These are phyloP conservation scores for Hirschfeldia incana DNA, from an alignment of 345 rosid genomes.

Conservation along the genomic window DNA sequence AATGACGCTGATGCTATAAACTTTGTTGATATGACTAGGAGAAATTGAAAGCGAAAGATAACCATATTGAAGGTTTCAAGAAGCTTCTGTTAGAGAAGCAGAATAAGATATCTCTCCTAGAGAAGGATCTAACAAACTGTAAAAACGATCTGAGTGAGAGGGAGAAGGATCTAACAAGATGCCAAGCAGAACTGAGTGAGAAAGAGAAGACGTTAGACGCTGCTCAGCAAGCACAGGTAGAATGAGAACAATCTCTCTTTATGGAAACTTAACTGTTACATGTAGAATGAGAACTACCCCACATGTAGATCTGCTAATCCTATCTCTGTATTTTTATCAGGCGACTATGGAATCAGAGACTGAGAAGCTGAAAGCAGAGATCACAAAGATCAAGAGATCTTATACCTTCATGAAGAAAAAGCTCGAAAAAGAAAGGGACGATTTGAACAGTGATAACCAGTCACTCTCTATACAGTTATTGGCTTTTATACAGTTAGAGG, in stretches of 20 bases:
- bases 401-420: conserved; percentile 27
- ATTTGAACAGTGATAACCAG: conserved; percentile 64
- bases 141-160: conserved; percentile 59
- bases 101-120: conserved; percentile 58
- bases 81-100: conserved; percentile 53
- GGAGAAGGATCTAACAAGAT: conserved; percentile 69
- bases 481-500: conserved; percentile 51
- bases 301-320: conserved; percentile 19
- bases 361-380: conserved; percentile 59
- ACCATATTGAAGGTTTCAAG: conserved; percentile 58
- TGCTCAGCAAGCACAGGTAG: conserved; percentile 66
- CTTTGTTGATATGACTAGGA: conserved; percentile 47
- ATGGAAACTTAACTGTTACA: not conserved
- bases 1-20: not conserved
- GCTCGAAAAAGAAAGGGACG: conserved; percentile 70
- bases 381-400: conserved; percentile 5
- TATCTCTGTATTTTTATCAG: conserved; percentile 37
- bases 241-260: too few species aligned
- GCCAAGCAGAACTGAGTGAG: conserved; percentile 60
- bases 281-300: not conserved
- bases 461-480: conserved; percentile 53
- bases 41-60: conserved; percentile 63
- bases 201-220: conserved; percentile 64
- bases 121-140: conserved; percentile 68
- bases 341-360: conserved; percentile 48